These are phyloP conservation scores for Pythium insidiosum DNA, from an alignment of 352 stramenopile species.

Conservation along the genomic window DNA sequence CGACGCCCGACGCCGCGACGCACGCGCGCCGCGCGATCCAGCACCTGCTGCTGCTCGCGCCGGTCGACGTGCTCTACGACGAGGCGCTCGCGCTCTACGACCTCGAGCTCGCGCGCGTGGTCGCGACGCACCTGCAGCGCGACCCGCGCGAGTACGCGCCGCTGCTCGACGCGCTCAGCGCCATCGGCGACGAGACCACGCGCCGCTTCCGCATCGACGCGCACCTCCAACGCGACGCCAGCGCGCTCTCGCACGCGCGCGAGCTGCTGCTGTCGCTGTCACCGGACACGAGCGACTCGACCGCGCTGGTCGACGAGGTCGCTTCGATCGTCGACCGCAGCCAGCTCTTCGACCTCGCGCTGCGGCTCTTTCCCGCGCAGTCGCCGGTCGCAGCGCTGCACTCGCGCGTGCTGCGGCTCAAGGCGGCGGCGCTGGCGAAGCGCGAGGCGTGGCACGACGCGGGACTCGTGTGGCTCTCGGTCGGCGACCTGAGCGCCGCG, in stretches of 20 bases:
- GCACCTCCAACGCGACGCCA: conserved; percentile 30
- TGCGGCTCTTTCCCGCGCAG: conserved; percentile 26
- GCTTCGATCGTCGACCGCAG: conserved; percentile 33
- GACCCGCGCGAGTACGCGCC: conserved; percentile 69
- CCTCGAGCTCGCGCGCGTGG: conserved; percentile 43
- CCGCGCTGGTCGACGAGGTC: no score
- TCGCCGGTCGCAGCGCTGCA: conserved; percentile 21
- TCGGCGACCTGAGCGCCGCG: conserved; percentile 26
- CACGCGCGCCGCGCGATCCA: conserved; percentile 51
- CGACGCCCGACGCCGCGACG: neutral
- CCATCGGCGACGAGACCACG: conserved; percentile 22
- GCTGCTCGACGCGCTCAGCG: conserved; percentile 43
- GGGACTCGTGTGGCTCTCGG: conserved; percentile 56
- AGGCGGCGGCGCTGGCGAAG: conserved; percentile 33
- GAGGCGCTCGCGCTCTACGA: conserved; percentile 66
- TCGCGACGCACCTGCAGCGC: conserved; percentile 53
- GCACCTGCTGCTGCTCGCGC: conserved; percentile 59
- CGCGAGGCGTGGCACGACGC: conserved; percentile 35
- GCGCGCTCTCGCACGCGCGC: conserved; percentile 39
- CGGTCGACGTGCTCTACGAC: conserved; percentile 60
- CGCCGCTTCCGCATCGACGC: conserved; percentile 58
- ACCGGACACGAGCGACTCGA: no score
- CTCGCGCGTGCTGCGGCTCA: conserved; percentile 31
- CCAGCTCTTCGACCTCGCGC: conserved; percentile 39
- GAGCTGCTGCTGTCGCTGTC: no score